A percentile compares a stretch with the other conserved stretches of the same genome.
These are phyloP conservation scores for Penicillium taxi DNA, from an alignment of 495 filamentous ascomycete genomes.

Conservation along the genomic window DNA sequence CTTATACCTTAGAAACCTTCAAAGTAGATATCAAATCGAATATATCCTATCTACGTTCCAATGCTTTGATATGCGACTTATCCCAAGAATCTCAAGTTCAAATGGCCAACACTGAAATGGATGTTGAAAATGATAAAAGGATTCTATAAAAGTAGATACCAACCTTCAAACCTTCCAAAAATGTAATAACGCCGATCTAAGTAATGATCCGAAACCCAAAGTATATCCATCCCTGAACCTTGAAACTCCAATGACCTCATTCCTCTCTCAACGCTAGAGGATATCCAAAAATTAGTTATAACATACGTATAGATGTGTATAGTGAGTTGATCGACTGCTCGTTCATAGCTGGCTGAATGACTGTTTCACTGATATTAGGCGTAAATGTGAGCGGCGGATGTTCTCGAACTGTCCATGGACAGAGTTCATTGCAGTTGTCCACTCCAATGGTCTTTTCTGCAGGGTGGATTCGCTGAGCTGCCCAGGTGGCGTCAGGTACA, in stretches of 20 bases:
- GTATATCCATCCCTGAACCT: neutral
- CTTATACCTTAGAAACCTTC: no score
- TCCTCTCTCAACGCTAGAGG: no score
- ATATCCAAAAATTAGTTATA: conserved; percentile 18
- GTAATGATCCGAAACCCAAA: neutral
- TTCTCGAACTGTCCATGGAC: conserved; percentile 38
- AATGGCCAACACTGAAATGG: no score
- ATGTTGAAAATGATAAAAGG: no score
- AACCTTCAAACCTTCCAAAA: neutral
- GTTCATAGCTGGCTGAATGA: conserved; percentile 31
- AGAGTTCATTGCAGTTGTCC: conserved; percentile 39
- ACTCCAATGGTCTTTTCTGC: conserved; percentile 28
- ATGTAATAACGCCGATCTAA: no score
- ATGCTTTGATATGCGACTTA: no score
- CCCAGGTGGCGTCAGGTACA: conserved; percentile 29
- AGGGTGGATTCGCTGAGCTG: conserved; percentile 36
- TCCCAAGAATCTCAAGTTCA: no score
- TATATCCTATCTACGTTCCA: no score
- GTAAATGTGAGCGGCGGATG: conserved; percentile 31
- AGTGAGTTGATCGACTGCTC: conserved; percentile 31
- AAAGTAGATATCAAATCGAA: no score
- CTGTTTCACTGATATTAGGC: conserved; percentile 30
- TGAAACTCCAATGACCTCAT: conserved; percentile 3
- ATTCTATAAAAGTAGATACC: no score
- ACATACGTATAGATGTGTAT: conserved; percentile 33